Evolutionary conservation across 2,329 filamentous ascomycete species (phyloP).

Genomic region (Cladophialophora exuberans): DNA sequence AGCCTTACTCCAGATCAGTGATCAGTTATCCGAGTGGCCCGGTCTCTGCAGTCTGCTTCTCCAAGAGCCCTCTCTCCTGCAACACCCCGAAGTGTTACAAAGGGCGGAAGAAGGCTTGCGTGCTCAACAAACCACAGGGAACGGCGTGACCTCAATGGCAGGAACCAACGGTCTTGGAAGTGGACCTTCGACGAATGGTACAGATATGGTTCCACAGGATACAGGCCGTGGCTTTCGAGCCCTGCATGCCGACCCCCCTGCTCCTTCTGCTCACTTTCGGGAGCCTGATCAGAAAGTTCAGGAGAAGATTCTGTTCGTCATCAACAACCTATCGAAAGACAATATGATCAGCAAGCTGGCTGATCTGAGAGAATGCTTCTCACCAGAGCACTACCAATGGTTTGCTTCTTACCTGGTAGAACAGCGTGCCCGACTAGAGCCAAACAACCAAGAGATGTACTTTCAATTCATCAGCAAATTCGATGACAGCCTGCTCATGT

Average conservation of each 20-base stretch:
- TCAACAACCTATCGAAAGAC: slow-evolving; percentile 93
- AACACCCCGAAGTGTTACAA: slow-evolving; percentile 80
- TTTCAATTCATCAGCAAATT: slow-evolving; percentile 85
- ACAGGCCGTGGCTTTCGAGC: slow-evolving; percentile 72
- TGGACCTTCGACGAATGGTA: slow-evolving; percentile 71
- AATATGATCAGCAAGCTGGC: slow-evolving; percentile 83
- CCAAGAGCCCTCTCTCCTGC: slow-evolving; percentile 73
- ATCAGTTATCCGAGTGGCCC: slow-evolving; percentile 89
- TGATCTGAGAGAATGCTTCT: slow-evolving; percentile 77
- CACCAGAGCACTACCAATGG: slow-evolving; percentile 87
- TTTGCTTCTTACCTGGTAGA: slow-evolving; percentile 95
- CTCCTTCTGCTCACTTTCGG: slow-evolving; percentile 68
- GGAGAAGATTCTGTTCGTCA: slow-evolving; percentile 90
- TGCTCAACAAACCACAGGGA: slow-evolving; percentile 58
- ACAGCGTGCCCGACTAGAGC: slow-evolving; percentile 93
- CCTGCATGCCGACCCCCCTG: slow-evolving; percentile 73
- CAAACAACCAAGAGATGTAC: slow-evolving; percentile 94
- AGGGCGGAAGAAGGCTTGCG: slow-evolving; percentile 80
- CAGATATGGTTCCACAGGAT: slow-evolving; percentile 59
- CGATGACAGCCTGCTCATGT: slow-evolving; percentile 76
- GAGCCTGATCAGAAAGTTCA: slow-evolving; percentile 84
- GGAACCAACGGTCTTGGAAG: slow-evolving; percentile 42
- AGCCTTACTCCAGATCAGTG: slow-evolving; percentile 84
- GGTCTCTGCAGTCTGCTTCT: slow-evolving; percentile 86
- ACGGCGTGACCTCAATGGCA: slow-evolving; percentile 6